phyloP scores from a whole-genome alignment of 345 rosid species.

The Citrus sp. region DNA sequence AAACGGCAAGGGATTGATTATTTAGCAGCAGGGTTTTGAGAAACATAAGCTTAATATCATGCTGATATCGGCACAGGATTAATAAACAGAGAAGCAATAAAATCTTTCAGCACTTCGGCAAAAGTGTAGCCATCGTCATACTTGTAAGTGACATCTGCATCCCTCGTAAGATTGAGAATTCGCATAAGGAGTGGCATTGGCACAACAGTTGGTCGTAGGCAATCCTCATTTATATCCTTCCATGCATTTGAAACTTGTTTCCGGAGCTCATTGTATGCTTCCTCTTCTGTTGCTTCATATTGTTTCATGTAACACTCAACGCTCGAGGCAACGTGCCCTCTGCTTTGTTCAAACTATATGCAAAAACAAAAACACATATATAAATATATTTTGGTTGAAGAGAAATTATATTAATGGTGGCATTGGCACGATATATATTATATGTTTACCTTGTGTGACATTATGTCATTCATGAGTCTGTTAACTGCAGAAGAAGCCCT shows the following conservation, averaged over 20 bases:
- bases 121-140: conserved; percentile 5
- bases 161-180: conserved; percentile 17
- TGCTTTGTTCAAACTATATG: conserved; percentile 13
- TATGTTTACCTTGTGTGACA: conserved; percentile 9
- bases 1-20: too few relatives aligned
- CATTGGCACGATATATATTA: too few relatives aligned
- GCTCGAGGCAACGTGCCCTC: conserved; percentile 1
- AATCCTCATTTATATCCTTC: conserved; percentile 35
- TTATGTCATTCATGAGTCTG: not conserved
- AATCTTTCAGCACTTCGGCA: conserved; percentile 8
- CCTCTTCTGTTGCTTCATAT: conserved; percentile 13
- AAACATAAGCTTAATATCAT: not conserved
- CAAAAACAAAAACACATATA: too few relatives aligned
- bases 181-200: conserved; percentile 13
- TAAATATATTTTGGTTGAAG: too few relatives aligned
- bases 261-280: conserved; percentile 5
- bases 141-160: not conserved
- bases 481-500: not conserved
- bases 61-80: conserved; percentile 8
- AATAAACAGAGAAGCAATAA: conserved; percentile 12
- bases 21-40: too few relatives aligned
- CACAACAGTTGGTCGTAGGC: conserved; percentile 3
- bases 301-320: conserved; percentile 32
- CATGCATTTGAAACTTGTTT: conserved; percentile 18
- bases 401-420: too few relatives aligned